phyloP scores from a whole-genome alignment of 176 grass and related monocot species.

The Oropetium thomaeum region DNA sequence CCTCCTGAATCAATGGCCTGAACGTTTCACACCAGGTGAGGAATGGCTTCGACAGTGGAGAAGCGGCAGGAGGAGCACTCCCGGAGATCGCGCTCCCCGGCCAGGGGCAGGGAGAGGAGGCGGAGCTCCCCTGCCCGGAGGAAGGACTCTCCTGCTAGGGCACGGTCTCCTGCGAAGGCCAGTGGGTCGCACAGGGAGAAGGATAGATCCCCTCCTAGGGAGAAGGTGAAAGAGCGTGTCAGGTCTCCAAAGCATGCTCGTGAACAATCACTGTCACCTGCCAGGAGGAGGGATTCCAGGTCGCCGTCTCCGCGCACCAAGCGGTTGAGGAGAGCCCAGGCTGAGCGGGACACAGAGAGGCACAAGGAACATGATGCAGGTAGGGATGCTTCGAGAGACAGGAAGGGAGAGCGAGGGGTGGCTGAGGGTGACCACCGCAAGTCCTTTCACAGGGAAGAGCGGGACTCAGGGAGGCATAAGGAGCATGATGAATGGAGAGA shows the following conservation, averaged over 20 bases:
- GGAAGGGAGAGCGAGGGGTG: slow-evolving; percentile 2
- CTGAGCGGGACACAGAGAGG: slow-evolving; percentile 31
- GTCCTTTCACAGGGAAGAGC: slow-evolving; percentile 29
- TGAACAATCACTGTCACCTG: slow-evolving; percentile 25
- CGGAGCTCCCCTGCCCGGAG: slow-evolving; percentile 42
- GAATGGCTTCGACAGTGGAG: slow-evolving; percentile 71
- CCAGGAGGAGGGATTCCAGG: not conserved
- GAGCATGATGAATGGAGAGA: slow-evolving; percentile 33
- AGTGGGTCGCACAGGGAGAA: slow-evolving; percentile 21
- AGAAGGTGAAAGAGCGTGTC: slow-evolving; percentile 39
- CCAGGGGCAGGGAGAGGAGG: slow-evolving; percentile 38
- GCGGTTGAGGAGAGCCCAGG: slow-evolving; percentile 44
- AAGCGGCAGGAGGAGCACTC: slow-evolving; percentile 47
- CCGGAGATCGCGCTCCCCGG: slow-evolving; percentile 42
- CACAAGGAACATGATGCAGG: slow-evolving; percentile 36
- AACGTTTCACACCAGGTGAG: slow-evolving; percentile 28
- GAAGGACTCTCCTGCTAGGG: slow-evolving; percentile 52
- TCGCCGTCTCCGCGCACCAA: slow-evolving; percentile 56
- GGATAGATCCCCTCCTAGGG: slow-evolving; percentile 36
- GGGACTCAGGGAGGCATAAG: slow-evolving; percentile 23
- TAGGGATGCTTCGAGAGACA: slow-evolving; percentile 17
- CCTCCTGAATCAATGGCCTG: slow-evolving; percentile 8
- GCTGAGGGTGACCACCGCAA: slow-evolving; percentile 21
- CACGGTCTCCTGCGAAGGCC: slow-evolving; percentile 28
- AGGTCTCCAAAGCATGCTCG: slow-evolving; percentile 36